phyloP scores from a whole-genome alignment of 345 rosid species.

The Pugionium dolabratum region DNA sequence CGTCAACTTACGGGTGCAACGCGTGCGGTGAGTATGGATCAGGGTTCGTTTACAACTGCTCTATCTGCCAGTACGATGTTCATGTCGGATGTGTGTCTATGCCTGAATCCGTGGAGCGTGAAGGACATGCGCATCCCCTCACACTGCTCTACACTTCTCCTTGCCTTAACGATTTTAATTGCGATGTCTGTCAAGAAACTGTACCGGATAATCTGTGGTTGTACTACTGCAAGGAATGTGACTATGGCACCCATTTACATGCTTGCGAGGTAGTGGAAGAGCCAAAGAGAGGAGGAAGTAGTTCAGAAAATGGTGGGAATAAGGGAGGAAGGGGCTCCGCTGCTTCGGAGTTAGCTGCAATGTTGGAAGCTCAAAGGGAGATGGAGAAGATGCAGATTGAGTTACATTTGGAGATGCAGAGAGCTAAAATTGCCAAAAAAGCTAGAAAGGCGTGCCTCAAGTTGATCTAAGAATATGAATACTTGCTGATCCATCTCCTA shows the following conservation, averaged over 20 bases:
- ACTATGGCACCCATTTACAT: constrained; percentile 34
- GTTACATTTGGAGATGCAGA: constrained; percentile 35
- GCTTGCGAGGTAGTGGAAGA: constrained; percentile 15
- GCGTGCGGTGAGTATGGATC: constrained; percentile 33
- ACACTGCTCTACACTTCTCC: constrained; percentile 14
- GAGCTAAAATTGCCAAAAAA: constrained; percentile 32
- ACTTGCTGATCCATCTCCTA: constrained; percentile 3
- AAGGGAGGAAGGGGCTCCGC: constrained; percentile 19
- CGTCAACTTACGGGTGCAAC: constrained; percentile 22
- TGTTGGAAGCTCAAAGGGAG: constrained; percentile 28
- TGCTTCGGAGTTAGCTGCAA: constrained; percentile 25
- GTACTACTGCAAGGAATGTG: constrained; percentile 30
- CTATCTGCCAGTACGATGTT: constrained; percentile 31
- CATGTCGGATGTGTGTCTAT: constrained; percentile 36
- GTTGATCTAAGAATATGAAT: constrained; percentile 13
- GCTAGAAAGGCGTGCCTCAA: constrained; percentile 31
- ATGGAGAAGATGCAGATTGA: constrained; percentile 19
- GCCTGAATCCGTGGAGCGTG: constrained; percentile 24
- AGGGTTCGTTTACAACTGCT: constrained; percentile 29
- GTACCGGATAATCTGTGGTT: constrained; percentile 25
- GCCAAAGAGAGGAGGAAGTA: constrained; percentile 5
- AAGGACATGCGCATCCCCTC: constrained; percentile 28
- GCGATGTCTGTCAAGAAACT: constrained; percentile 26
- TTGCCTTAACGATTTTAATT: constrained; percentile 7
- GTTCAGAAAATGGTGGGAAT: constrained; percentile 1